Conservation (phyloP, 805 yeast species). For the Metschnikowia hibisci region DNA sequence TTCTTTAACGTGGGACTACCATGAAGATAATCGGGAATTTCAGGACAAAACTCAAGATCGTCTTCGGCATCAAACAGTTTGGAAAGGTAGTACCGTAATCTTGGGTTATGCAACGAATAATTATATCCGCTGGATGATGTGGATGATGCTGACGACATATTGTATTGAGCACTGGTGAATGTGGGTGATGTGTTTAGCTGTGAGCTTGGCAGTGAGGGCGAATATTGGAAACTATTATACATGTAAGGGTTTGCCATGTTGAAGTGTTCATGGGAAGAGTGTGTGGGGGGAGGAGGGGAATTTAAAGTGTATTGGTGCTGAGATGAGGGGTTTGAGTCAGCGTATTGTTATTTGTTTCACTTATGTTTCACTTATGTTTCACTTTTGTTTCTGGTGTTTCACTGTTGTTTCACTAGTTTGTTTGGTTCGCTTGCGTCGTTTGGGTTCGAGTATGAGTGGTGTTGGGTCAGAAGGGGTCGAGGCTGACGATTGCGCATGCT, state of each 20-base stretch:
- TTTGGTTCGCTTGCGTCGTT: too few relatives aligned
- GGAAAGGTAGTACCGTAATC: conserved; percentile 54
- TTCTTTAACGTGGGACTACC: conserved; percentile 40
- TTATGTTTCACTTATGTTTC: too few relatives aligned
- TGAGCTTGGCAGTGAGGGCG: conserved; percentile 27
- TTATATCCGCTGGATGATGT: conserved; percentile 17
- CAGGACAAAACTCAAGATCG: conserved; percentile 64
- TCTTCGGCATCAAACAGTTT: conserved; percentile 62
- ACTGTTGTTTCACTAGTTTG: too few relatives aligned
- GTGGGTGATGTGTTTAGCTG: conserved; percentile 28
- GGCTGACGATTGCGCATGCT: conserved; percentile 4
- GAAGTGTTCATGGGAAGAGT: background rate
- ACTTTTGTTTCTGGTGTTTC: too few relatives aligned
- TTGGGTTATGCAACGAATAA: conserved; percentile 42
- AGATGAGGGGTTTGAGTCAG: background rate
- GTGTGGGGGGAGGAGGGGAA: too few relatives aligned
- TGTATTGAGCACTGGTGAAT: conserved; percentile 26
- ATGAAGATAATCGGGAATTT: conserved; percentile 37
- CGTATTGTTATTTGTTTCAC: background rate
- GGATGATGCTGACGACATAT: conserved; percentile 14
- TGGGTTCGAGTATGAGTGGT: too few relatives aligned
- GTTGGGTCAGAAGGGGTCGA: background rate
- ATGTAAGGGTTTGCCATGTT: conserved; percentile 36
- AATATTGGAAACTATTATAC: conserved; percentile 31
- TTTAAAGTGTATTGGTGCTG: background rate